A percentile compares a stretch with the other conserved stretches of the same genome.
Evolutionary conservation across 257 asterid species (phyloP).

Genomic region (Gentiana macrophylla): DNA sequence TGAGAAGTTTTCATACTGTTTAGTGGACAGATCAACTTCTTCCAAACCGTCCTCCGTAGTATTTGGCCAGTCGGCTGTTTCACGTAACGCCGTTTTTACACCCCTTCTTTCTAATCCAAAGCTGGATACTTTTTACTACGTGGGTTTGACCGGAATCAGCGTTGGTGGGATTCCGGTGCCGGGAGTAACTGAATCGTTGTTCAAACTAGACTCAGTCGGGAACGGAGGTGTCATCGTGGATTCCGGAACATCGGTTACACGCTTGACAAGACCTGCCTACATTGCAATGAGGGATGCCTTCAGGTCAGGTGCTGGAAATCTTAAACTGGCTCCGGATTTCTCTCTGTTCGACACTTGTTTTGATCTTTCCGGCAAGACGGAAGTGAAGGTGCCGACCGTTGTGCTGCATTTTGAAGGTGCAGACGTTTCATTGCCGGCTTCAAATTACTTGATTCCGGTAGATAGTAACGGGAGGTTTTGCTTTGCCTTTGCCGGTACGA

Average conservation of each 20-base stretch:
- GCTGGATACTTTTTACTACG: slow-evolving; percentile 35
- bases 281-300: slow-evolving; percentile 41
- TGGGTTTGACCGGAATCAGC: slow-evolving; percentile 48
- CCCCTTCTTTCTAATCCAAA: slow-evolving; percentile 38
- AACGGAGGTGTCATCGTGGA: slow-evolving; percentile 79
- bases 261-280: slow-evolving; percentile 47
- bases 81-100: slow-evolving; percentile 42
- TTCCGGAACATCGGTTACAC: slow-evolving; percentile 86
- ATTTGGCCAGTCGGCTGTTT: slow-evolving; percentile 53
- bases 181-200: slow-evolving; percentile 18
- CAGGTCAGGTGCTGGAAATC: slow-evolving; percentile 7
- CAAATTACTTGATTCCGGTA: slow-evolving; percentile 59
- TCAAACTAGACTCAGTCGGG: slow-evolving; percentile 36
- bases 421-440: slow-evolving; percentile 32
- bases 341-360: slow-evolving; percentile 74
- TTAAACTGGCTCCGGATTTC: slow-evolving; percentile 24
- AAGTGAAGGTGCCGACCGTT: slow-evolving; percentile 55
- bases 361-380: slow-evolving; percentile 29
- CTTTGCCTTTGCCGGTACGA: slow-evolving; percentile 59
- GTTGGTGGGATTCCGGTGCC: slow-evolving; percentile 41
- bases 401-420: slow-evolving; percentile 47
- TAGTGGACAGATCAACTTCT: slow-evolving; percentile 51
- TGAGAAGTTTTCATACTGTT: slow-evolving; percentile 64
- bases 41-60: slow-evolving; percentile 36
- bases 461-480: slow-evolving; percentile 44